These are phyloP conservation scores for Fagopyrum tataricum DNA, from an alignment of 148 eudicot genomes.

Conservation along the genomic window DNA sequence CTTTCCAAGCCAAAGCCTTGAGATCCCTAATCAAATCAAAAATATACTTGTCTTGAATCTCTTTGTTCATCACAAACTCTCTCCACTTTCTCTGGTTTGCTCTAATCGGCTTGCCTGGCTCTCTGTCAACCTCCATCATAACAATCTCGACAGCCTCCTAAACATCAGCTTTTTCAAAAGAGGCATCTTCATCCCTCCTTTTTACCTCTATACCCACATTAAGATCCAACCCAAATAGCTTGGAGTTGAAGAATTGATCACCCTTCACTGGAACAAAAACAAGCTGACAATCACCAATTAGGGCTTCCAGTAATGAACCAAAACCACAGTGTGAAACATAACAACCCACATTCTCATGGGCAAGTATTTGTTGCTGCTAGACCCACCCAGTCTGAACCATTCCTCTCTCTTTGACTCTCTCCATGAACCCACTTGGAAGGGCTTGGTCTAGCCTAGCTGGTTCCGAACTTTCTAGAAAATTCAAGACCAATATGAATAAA, in stretches of 20 bases:
- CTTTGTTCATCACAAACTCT: conserved; percentile 23
- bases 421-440: conserved; percentile 21
- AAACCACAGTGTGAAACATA: conserved; percentile 38
- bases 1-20: conserved; percentile 18
- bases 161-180: conserved; percentile 33
- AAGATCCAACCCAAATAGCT: conserved; percentile 28
- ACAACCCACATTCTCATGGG: conserved; percentile 40
- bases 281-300: conserved; percentile 16
- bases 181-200: conserved; percentile 45
- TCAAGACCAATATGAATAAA: conserved; percentile 40
- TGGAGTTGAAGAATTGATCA: conserved; percentile 34
- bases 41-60: conserved; percentile 13
- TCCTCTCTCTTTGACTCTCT: conserved; percentile 23
- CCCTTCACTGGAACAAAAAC: conserved; percentile 38
- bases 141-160: conserved; percentile 25
- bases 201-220: conserved; percentile 42
- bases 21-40: conserved; percentile 26
- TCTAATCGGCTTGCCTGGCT: conserved; percentile 20
- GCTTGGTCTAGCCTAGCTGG: conserved; percentile 12
- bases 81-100: conserved; percentile 32
- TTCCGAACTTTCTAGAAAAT: conserved; percentile 17
- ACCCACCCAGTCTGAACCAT: conserved; percentile 50
- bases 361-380: conserved; percentile 42
- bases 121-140: conserved; percentile 20
- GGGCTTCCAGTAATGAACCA: too few relatives aligned